A percentile compares a stretch with the other conserved stretches of the same genome.
Evolutionary conservation across 768 basidiomycete species (phyloP).

Genomic region (Tulasnella sp.): DNA sequence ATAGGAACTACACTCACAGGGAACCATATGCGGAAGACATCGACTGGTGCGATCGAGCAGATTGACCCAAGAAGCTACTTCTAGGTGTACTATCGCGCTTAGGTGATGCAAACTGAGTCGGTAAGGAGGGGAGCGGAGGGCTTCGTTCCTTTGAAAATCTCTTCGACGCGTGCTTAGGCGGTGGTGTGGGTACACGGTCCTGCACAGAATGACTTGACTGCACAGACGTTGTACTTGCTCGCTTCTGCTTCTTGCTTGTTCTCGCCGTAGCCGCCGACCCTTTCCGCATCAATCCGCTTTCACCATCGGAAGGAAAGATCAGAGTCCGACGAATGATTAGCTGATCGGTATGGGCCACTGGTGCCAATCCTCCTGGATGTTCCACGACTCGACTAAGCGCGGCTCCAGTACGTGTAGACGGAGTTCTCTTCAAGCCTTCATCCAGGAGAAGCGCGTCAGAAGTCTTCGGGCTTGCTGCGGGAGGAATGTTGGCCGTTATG

Average conservation of each 20-base stretch:
- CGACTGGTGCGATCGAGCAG: slow-evolving; percentile 45
- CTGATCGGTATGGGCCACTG: background rate
- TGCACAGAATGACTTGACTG: slow-evolving; percentile 63
- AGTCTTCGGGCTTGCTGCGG: background rate
- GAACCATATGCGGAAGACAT: slow-evolving; percentile 60
- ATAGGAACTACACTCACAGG: slow-evolving; percentile 45
- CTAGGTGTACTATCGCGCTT: background rate
- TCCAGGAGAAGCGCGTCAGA: background rate
- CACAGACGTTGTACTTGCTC: slow-evolving; percentile 44
- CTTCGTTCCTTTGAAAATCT: slow-evolving; percentile 15
- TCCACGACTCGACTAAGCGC: slow-evolving; percentile 1
- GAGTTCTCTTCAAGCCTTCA: slow-evolving; percentile 2
- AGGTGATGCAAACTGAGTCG: background rate
- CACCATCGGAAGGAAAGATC: slow-evolving; percentile 59
- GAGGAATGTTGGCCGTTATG: background rate
- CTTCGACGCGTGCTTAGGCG: slow-evolving; percentile 38
- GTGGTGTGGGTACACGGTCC: slow-evolving; percentile 78
- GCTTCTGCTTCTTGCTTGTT: slow-evolving; percentile 35
- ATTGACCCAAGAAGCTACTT: background rate
- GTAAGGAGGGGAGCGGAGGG: slow-evolving; percentile 16
- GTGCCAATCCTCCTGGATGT: background rate
- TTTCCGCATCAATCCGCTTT: slow-evolving; percentile 42
- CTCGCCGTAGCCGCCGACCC: slow-evolving; percentile 32
- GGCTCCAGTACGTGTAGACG: background rate
- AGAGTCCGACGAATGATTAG: slow-evolving; percentile 61